A percentile compares a stretch with the other conserved stretches of the same genome.
phyloP scores from a whole-genome alignment of 2,329 filamentous ascomycete species.

The Botryotinia convoluta region DNA sequence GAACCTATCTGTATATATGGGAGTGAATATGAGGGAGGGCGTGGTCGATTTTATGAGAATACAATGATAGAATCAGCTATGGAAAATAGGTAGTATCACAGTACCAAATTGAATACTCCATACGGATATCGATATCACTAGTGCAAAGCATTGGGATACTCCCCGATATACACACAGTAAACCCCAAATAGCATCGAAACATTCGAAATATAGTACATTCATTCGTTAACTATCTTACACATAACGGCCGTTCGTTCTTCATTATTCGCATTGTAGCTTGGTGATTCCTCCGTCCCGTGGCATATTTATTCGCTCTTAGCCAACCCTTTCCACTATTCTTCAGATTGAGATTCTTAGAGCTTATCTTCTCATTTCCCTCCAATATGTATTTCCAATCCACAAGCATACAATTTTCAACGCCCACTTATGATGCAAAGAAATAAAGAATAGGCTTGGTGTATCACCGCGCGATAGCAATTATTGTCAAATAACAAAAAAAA shows the following conservation, averaged over 20 bases:
- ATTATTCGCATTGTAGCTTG: background rate
- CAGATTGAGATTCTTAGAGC: background rate
- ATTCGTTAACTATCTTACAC: constrained; percentile 5
- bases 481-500: background rate
- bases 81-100: background rate
- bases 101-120: background rate
- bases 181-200: background rate
- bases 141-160: background rate
- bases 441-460: background rate
- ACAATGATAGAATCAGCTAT: background rate
- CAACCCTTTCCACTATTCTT: background rate
- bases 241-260: background rate
- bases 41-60: background rate
- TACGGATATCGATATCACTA: background rate
- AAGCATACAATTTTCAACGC: background rate
- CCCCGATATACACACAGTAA: background rate
- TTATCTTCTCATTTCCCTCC: background rate
- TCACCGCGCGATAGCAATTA: background rate
- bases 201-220: constrained; percentile 1
- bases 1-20: background rate
- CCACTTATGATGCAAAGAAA: background rate
- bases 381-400: background rate
- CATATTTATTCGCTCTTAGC: background rate
- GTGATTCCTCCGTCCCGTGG: background rate
- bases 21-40: background rate